Conservation (phyloP, 345 rosid genomes). For the Citrus inodora region DNA sequence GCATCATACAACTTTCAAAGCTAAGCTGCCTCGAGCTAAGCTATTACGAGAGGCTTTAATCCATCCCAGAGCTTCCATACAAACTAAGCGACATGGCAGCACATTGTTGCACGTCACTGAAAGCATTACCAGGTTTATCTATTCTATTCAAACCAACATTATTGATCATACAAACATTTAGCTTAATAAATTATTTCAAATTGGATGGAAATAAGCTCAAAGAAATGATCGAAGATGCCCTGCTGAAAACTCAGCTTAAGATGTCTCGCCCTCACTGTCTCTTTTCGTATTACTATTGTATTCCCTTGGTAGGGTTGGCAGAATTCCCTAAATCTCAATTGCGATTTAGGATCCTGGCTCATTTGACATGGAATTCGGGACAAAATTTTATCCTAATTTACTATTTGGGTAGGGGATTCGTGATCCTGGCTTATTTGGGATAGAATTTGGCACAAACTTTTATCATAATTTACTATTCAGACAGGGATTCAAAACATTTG, state of each 20-base stretch:
- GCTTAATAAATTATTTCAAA: not conserved
- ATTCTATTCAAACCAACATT: not conserved
- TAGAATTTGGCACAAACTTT: too few relatives aligned
- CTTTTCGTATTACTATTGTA: not conserved
- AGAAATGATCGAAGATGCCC: not conserved
- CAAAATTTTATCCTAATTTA: too few relatives aligned
- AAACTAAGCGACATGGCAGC: not conserved
- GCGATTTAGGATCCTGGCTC: too few relatives aligned
- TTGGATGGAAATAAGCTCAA: not conserved
- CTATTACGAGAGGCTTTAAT: not conserved
- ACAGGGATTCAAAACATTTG: too few relatives aligned
- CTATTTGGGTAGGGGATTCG: too few relatives aligned
- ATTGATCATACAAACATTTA: not conserved
- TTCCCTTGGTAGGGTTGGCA: too few relatives aligned
- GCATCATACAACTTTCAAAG: not conserved
- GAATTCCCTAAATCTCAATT: too few relatives aligned
- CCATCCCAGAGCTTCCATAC: not conserved
- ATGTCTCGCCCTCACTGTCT: not conserved
- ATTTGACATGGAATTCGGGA: too few relatives aligned
- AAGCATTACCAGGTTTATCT: not conserved
- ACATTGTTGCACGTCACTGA: not conserved
- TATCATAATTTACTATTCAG: too few relatives aligned
- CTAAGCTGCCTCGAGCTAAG: not conserved
- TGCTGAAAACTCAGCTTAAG: not conserved
- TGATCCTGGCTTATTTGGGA: too few relatives aligned